Conservation (phyloP, 805 yeast genomes). For the Saccharomycopsis oosterbeekiorum region DNA sequence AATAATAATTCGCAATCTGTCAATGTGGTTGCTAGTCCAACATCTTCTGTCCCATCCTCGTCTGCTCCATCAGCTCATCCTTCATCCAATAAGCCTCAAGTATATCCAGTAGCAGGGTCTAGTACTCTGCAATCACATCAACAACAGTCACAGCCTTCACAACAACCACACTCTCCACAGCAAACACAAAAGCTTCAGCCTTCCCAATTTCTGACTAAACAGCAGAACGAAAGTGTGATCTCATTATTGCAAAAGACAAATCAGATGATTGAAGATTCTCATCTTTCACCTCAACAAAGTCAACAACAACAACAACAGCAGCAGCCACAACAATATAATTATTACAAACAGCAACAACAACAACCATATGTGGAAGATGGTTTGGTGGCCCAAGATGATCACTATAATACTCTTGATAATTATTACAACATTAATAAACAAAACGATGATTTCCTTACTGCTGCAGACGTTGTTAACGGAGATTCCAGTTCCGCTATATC, state of each 20-base stretch:
- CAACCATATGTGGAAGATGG: background rate
- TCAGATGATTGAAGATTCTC: slow-evolving; percentile 17
- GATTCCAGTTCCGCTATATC: background rate
- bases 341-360: background rate
- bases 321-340: background rate
- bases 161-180: background rate
- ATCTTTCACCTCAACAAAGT: background rate
- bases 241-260: slow-evolving; percentile 13
- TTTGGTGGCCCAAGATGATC: background rate
- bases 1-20: background rate
- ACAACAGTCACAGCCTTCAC: background rate
- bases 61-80: background rate
- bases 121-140: background rate
- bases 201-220: background rate
- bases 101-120: background rate
- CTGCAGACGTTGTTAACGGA: background rate
- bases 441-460: background rate
- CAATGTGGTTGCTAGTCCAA: background rate
- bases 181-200: background rate
- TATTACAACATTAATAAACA: background rate
- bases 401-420: background rate
- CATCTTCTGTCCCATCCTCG: background rate
- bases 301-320: background rate
- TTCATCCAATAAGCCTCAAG: background rate
- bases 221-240: slow-evolving; percentile 4